Conservation (phyloP, 768 basidiomycete species). For the Panaeolus papilionaceus region DNA sequence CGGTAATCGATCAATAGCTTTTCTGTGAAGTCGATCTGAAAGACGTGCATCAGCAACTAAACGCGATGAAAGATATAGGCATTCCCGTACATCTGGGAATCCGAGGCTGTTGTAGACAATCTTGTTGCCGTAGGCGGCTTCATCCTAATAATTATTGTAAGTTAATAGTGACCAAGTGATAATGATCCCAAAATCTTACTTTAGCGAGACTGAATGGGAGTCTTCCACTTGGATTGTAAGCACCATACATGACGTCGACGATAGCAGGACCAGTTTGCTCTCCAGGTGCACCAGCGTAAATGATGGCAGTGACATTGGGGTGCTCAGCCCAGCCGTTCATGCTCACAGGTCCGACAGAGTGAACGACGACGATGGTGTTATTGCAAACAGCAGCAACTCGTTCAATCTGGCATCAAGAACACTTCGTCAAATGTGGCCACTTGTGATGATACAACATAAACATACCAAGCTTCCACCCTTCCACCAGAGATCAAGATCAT, state of each 20-base stretch:
- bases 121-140: conserved; percentile 46
- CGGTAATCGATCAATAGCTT: conserved; percentile 71
- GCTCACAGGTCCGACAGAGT: conserved; percentile 79
- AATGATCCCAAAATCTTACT: conserved; percentile 32
- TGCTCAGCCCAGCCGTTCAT: conserved; percentile 73
- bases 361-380: conserved; percentile 83
- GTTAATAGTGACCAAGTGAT: background rate
- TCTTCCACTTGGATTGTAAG: conserved; percentile 76
- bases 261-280: conserved; percentile 83
- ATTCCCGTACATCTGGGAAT: conserved; percentile 41
- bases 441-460: conserved; percentile 20
- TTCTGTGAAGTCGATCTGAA: conserved; percentile 71
- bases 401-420: conserved; percentile 33
- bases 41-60: background rate
- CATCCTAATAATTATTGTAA: conserved; percentile 31
- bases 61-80: conserved; percentile 22
- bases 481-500: conserved; percentile 65
- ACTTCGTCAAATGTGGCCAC: conserved; percentile 35
- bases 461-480: conserved; percentile 53
- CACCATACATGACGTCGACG: conserved; percentile 79
- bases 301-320: conserved; percentile 73
- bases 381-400: conserved; percentile 69
- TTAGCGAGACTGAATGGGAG: conserved; percentile 81
- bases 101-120: conserved; percentile 51
- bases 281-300: conserved; percentile 63